Conservation (phyloP, 202 grass and related monocot species). For the Panicum virgatum region DNA sequence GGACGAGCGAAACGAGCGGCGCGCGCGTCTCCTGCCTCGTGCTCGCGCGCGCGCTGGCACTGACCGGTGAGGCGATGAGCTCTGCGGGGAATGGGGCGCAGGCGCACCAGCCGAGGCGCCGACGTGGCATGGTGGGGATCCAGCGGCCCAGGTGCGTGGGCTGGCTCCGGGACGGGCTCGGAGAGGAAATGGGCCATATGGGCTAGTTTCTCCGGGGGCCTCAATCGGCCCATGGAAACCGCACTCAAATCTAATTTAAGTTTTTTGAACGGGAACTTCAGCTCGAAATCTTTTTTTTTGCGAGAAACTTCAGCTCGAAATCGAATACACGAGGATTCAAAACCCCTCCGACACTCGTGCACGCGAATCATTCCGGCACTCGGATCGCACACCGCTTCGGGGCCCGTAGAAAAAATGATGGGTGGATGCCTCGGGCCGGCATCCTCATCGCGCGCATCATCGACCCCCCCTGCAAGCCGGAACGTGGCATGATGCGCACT, state of each 20-base stretch:
- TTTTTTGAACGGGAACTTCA: neutral
- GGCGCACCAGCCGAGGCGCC: neutral
- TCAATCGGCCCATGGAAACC: neutral
- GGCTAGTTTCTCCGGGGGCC: neutral
- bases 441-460: neutral
- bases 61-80: too few species aligned
- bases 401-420: neutral
- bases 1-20: neutral
- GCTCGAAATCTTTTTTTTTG: too few species aligned
- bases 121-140: conserved; percentile 13
- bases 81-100: neutral
- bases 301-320: too few species aligned
- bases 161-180: neutral
- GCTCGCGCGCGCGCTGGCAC: neutral
- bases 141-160: too few species aligned
- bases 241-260: too few species aligned
- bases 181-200: neutral
- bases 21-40: neutral
- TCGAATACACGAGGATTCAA: neutral
- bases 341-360: neutral
- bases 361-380: neutral
- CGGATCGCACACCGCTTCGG: neutral
- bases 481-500: conserved; percentile 5
- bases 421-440: neutral
- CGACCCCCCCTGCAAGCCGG: neutral